Conservation (phyloP, 371 early-diverging fungal species). For the Apophysomyces sp. region DNA sequence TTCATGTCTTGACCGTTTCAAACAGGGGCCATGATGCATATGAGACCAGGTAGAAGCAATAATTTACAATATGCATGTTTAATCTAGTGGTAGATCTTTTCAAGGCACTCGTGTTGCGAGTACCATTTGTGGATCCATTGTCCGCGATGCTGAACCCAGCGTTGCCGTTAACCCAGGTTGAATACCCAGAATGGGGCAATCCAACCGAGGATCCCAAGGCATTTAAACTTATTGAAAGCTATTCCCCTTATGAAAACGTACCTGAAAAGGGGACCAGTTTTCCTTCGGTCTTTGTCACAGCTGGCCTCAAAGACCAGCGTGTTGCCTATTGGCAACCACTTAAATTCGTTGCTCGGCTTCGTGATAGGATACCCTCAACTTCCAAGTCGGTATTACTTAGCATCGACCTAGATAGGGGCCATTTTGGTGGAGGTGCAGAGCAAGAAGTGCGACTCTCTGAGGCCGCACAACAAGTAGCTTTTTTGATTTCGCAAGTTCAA, state of each 20-base stretch:
- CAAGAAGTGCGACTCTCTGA: conserved; percentile 47
- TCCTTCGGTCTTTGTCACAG: conserved; percentile 75
- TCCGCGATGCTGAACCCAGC: conserved; percentile 76
- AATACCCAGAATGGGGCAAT: conserved; percentile 88
- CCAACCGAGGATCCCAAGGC: conserved; percentile 50
- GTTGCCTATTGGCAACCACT: conserved; percentile 79
- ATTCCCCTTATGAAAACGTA: conserved; percentile 85
- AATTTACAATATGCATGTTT: background rate
- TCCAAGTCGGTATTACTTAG: conserved; percentile 20
- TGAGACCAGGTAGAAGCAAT: conserved; percentile 48
- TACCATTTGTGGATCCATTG: conserved; percentile 86
- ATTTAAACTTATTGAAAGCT: conserved; percentile 62
- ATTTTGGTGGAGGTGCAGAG: conserved; percentile 50
- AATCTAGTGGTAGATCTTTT: conserved; percentile 57
- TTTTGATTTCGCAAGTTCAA: conserved; percentile 49
- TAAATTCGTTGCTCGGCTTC: conserved; percentile 68
- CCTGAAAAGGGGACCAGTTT: conserved; percentile 13
- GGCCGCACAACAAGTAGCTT: conserved; percentile 52
- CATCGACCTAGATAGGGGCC: conserved; percentile 51
- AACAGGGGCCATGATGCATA: conserved; percentile 66
- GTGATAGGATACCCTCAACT: conserved; percentile 14
- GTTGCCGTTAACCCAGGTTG: conserved; percentile 76
- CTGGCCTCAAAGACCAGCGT: conserved; percentile 74
- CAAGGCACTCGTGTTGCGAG: conserved; percentile 75
- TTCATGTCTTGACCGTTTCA: background rate